Evolutionary conservation across 2,329 filamentous ascomycete species (phyloP), one percentile per base, ranked within the genome.

Genomic region (Aureobasidium sp.): DNA sequence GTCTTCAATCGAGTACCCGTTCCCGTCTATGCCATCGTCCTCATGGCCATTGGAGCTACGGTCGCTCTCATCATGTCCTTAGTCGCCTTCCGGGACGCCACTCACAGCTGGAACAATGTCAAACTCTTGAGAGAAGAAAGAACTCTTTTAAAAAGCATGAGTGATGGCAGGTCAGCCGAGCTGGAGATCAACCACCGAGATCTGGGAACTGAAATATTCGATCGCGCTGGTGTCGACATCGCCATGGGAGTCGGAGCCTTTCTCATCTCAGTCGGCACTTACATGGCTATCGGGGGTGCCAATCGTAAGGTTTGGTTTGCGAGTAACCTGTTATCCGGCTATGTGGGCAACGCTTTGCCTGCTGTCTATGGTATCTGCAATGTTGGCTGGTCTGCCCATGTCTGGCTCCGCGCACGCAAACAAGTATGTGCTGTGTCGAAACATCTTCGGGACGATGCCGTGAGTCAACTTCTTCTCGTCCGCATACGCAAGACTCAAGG

Each of bases 321-420:
- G 0, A 82, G 78, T 66, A 84, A 84, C 61, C 68, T 83, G 1
- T 68, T 84, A 0, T 83, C 82, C 0, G 82, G 82, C 1, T 84
- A 83, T 63, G 72, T 84, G 20, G 82, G 82, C 2, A 84, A 84
- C 62, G 72, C 76, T 0, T 76, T 79, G 1, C 76, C 80, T 2
- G 80, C 80, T 0, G 27, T 78, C 0, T 84, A 79, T 51, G 82
- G 80, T 2, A 57, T 83, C 0, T 60, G 77, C 45, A 84, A 82
- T 66, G 74, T 76, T 0, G 56, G 70, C 5, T 84, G 81, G 82
- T 80, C 79, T 0, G 65, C 65, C 0, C 78, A 75, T 63, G 69
- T 84, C 1, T 76, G 75, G 34, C 52, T 58, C 1, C 75, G 77
- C 15, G 79, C 79, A 36, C 71, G 71, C 14, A 65, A 67, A 0